Percentiles rank a stretch among this genome's conserved stretches.
phyloP scores from a whole-genome alignment of 129 eudicot species.

The Tagetes patula region DNA sequence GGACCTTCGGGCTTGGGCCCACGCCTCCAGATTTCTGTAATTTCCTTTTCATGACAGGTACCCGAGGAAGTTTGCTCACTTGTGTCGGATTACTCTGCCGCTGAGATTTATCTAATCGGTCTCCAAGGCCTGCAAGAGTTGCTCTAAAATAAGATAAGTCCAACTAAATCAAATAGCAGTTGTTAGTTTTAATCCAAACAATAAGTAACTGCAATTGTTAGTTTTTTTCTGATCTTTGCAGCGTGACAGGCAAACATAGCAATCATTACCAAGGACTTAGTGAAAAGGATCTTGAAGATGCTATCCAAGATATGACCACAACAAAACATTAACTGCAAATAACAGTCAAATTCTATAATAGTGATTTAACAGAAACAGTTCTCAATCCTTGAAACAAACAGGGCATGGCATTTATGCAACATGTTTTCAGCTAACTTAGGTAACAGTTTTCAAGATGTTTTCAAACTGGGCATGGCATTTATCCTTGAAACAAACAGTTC shows the following conservation, averaged over 20 bases:
- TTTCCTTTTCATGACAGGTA: conserved; percentile 14
- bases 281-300: background rate
- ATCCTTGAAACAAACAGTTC: too few relatives aligned
- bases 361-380: background rate
- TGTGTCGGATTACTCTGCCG: conserved; percentile 20
- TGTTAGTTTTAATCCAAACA: background rate
- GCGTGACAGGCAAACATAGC: background rate
- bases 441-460: background rate
- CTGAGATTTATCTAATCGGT: conserved; percentile 24
- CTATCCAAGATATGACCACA: background rate
- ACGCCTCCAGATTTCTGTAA: conserved; percentile 24
- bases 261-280: background rate
- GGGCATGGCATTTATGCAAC: background rate
- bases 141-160: background rate
- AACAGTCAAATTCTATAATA: conserved; percentile 9
- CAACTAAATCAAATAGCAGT: background rate
- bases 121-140: conserved; percentile 24
- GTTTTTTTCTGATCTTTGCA: conserved; percentile 4
- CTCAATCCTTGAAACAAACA: background rate
- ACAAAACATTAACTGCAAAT: background rate
- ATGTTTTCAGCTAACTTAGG: conserved; percentile 1
- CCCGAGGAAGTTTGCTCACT: conserved; percentile 21
- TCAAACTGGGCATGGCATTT: too few relatives aligned
- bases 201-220: conserved; percentile 3
- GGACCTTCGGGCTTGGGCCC: background rate